Base-by-base conservation (phyloP, 176 grass and related monocot genomes). In the Tillandsia fasciculata region DNA sequence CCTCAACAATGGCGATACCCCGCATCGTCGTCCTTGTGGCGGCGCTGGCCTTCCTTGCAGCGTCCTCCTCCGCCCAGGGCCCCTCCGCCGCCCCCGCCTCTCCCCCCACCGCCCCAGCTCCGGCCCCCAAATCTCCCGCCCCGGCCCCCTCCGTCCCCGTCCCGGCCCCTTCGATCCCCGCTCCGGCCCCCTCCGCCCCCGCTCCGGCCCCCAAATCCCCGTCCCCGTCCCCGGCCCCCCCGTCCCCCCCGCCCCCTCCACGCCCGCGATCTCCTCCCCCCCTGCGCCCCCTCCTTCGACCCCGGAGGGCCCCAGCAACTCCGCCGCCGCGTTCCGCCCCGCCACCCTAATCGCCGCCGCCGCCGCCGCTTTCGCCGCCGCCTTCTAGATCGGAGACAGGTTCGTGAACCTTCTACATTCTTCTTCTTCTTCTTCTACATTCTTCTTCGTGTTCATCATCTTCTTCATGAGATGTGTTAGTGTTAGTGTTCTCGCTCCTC, bases 1-100 rank as follows among this genome's bases (percentile, higher is more conserved):
- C 3, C 33, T 28, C 49, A 17, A 0, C 65, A 66, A 86, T 86
- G 84, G 84, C 84, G 26, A 74, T 75, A 77, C 65, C 79, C 70
- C 73, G 57, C 74, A 74, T 86, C 47, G 71, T 70, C 66, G 42
- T 82, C 70, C 79, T 82, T 58, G 33, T 6, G 33, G 73, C 74
- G 66, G 70, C 74, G 58, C 79, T 86, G 17, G 79, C 74, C 1
- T 65, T 86, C 65, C 78, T 86, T 0, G 78, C 78, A 65, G 74
- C 72, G 50, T 42, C 78, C 50, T 78, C 83, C 65, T 81, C 66
- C 24, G 83, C 83, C 82, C 20, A 72, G 77, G n/a, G 64, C 52
- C 9, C 1, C 66, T 11, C 24, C 61, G 42, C 24, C 24, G 76
- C 71, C 1, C 81, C 82, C 4, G 72, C 68, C 17, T 24, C 61